These are phyloP conservation scores for Porodaedalea pini DNA, from an alignment of 1,284 basidiomycete genomes.

Conservation along the genomic window DNA sequence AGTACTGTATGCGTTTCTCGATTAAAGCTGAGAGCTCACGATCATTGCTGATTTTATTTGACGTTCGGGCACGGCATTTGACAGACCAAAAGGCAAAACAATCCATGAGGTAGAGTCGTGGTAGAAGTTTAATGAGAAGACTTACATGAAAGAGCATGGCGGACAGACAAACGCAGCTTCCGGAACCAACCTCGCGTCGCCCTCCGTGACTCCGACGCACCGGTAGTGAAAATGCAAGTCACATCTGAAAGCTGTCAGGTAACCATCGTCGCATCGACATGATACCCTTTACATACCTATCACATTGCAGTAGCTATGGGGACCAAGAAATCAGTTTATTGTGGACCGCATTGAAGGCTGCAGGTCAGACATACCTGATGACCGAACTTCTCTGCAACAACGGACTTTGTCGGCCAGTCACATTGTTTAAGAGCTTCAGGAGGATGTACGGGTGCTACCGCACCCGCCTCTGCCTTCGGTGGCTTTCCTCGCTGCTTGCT, in stretches of 20 bases:
- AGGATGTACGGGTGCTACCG: background rate
- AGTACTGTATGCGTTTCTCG: background rate
- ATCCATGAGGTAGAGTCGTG: background rate
- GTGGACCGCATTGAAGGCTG: background rate
- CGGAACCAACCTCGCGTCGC: background rate
- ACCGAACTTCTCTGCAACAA: slow-evolving; percentile 4
- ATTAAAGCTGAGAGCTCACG: background rate
- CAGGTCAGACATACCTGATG: slow-evolving; percentile 4
- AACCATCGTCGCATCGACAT: background rate
- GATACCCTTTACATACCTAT: slow-evolving; percentile 1
- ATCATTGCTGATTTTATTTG: background rate
- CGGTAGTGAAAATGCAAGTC: slow-evolving; percentile 13
- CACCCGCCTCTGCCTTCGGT: background rate
- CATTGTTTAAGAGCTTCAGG: background rate
- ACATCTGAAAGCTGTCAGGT: slow-evolving; percentile 7
- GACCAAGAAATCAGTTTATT: background rate
- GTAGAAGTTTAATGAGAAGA: background rate
- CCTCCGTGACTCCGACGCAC: slow-evolving; percentile 11
- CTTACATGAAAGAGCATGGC: slow-evolving; percentile 12
- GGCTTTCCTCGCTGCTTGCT: background rate
- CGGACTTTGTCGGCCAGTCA: slow-evolving; percentile 8
- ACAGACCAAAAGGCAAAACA: background rate
- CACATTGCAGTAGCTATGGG: slow-evolving; percentile 16
- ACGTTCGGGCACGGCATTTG: no score
- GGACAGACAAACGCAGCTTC: slow-evolving; percentile 13